Evolutionary conservation across 1,284 basidiomycete species (phyloP).

Genomic region (Binderoboletus segoi): DNA sequence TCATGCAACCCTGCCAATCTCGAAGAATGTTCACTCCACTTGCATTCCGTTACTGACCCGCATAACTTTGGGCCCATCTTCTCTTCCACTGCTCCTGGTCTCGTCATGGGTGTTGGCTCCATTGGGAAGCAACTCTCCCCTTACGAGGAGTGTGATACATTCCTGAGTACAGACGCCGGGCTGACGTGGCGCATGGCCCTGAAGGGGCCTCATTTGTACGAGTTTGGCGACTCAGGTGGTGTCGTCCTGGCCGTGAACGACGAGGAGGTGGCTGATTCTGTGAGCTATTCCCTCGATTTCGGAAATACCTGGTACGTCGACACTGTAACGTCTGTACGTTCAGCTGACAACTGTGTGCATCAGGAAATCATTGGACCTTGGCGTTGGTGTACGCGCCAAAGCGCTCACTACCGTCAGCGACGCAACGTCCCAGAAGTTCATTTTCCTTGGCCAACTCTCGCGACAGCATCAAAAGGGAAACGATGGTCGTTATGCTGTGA

Average conservation of each 20-base stretch:
- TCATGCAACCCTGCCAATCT: constrained; percentile 62
- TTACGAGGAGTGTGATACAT: constrained; percentile 94
- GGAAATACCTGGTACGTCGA: constrained; percentile 78
- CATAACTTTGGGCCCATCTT: constrained; percentile 95
- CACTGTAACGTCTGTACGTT: background rate
- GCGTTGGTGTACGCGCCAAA: constrained; percentile 72
- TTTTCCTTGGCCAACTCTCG: constrained; percentile 78
- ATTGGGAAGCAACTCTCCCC: constrained; percentile 72
- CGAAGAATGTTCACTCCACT: constrained; percentile 79
- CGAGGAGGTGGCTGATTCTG: constrained; percentile 74
- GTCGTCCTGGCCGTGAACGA: constrained; percentile 87
- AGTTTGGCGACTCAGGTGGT: constrained; percentile 91
- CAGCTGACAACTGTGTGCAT: constrained; percentile 45
- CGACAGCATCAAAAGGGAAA: constrained; percentile 59
- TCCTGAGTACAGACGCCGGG: constrained; percentile 89
- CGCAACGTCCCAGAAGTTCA: constrained; percentile 91
- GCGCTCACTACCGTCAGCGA: constrained; percentile 86
- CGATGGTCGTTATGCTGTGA: constrained; percentile 68
- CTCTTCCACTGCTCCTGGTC: constrained; percentile 91
- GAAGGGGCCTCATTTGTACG: constrained; percentile 87
- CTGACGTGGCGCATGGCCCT: constrained; percentile 82
- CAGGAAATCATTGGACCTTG: constrained; percentile 76
- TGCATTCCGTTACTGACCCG: constrained; percentile 88
- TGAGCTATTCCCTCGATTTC: constrained; percentile 86
- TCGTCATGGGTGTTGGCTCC: constrained; percentile 94